A percentile compares a stretch with the other conserved stretches of the same genome.
Evolutionary conservation across 768 basidiomycete species (phyloP).

Genomic region (Leccinum truebloodii): DNA sequence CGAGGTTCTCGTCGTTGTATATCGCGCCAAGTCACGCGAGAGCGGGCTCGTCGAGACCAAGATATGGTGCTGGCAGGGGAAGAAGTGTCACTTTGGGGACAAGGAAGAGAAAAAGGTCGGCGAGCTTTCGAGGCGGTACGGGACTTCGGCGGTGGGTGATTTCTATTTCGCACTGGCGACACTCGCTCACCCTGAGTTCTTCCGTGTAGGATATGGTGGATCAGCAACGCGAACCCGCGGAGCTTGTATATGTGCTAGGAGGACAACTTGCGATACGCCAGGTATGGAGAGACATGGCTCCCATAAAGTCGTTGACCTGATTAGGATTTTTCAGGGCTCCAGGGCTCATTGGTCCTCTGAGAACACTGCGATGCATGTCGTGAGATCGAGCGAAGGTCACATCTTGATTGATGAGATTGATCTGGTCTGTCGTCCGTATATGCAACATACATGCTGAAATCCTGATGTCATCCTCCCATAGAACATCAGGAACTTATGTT

Average conservation of each 20-base stretch:
- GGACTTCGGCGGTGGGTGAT: constrained; percentile 57
- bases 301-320: constrained; percentile 2
- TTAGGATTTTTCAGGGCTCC: constrained; percentile 48
- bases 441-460: neutral
- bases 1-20: constrained; percentile 67
- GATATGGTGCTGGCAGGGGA: constrained; percentile 80
- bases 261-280: constrained; percentile 75
- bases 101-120: constrained; percentile 65
- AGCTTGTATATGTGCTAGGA: constrained; percentile 64
- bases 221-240: constrained; percentile 65
- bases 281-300: constrained; percentile 39
- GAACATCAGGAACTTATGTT: constrained; percentile 71
- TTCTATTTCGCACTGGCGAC: neutral
- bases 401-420: constrained; percentile 73
- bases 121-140: constrained; percentile 74
- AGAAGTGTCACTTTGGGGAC: constrained; percentile 50
- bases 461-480: constrained; percentile 26
- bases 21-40: constrained; percentile 65
- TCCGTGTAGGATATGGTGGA: constrained; percentile 38
- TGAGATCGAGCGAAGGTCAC: constrained; percentile 51
- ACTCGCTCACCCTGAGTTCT: neutral
- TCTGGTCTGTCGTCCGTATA: constrained; percentile 43
- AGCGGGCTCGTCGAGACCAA: constrained; percentile 66
- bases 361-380: constrained; percentile 80
- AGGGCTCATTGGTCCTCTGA: constrained; percentile 76